Percentiles rank a stretch among this genome's conserved stretches.
Evolutionary conservation across 2,329 filamentous ascomycete species (phyloP).

Genomic region (Trichophyton simii): DNA sequence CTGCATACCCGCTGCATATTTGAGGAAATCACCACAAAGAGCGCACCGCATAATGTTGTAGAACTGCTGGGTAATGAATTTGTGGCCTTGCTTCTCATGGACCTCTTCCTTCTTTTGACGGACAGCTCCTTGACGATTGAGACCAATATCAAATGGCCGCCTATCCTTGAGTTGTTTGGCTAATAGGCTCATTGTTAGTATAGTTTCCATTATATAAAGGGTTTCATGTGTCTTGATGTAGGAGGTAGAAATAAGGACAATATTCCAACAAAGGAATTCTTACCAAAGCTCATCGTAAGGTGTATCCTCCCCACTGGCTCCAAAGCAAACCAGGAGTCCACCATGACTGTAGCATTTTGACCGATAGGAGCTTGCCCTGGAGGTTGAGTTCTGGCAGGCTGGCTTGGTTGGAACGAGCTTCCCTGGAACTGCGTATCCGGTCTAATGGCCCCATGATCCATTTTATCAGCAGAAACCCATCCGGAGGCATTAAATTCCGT

Average conservation of each 20-base stretch:
- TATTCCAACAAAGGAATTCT: conserved; percentile 12
- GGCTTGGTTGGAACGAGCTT: conserved; percentile 20
- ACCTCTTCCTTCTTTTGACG: conserved; percentile 97
- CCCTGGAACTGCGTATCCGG: conserved; percentile 44
- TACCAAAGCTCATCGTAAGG: conserved; percentile 72
- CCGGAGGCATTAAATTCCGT: conserved; percentile 86
- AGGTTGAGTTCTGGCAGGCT: conserved; percentile 17
- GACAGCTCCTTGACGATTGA: conserved; percentile 89
- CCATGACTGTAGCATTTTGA: conserved; percentile 33
- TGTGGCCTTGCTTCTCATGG: conserved; percentile 97
- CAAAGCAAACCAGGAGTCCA: conserved; percentile 94
- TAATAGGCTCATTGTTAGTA: conserved; percentile 21
- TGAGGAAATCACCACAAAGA: conserved; percentile 93
- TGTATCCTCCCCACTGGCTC: conserved; percentile 91
- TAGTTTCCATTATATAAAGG: background rate
- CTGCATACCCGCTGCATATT: conserved; percentile 97
- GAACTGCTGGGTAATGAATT: conserved; percentile 96
- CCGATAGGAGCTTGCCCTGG: conserved; percentile 10
- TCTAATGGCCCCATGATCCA: conserved; percentile 51
- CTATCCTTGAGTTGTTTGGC: conserved; percentile 79
- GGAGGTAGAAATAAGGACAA: background rate
- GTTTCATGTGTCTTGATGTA: background rate
- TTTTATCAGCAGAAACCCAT: conserved; percentile 95
- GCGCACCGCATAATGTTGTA: conserved; percentile 99
- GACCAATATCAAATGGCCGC: conserved; percentile 71